phyloP scores from a whole-genome alignment of 768 basidiomycete species.

The Pulveroboletus sp. region DNA sequence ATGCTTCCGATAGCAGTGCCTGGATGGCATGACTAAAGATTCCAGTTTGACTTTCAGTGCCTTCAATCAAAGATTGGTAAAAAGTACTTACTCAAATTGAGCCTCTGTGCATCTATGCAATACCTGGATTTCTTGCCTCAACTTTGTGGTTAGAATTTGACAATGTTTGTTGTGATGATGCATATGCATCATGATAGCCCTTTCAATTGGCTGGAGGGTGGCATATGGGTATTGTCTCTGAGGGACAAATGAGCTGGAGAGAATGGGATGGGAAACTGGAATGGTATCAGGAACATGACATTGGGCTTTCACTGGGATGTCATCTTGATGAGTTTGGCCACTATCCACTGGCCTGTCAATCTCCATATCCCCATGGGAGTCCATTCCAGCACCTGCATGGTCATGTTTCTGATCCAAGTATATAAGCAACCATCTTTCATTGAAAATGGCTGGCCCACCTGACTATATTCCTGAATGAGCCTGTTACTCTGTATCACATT shows the following conservation, averaged over 20 bases:
- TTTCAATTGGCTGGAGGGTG: constrained; percentile 16
- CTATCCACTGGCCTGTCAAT: not conserved
- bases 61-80: not conserved
- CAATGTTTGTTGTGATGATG: not conserved
- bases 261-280: not conserved
- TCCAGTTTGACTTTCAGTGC: not conserved
- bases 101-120: constrained; percentile 12
- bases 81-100: constrained; percentile 22
- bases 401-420: constrained; percentile 6
- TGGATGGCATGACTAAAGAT: constrained; percentile 19
- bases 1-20: constrained; percentile 25
- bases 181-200: constrained; percentile 19
- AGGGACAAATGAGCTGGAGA: constrained; percentile 20
- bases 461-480: constrained; percentile 2
- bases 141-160: constrained; percentile 9
- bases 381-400: not conserved
- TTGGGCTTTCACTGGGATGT: not conserved
- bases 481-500: constrained; percentile 18
- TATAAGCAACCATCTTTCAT: not conserved
- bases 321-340: not conserved
- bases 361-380: not conserved
- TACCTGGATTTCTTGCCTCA: constrained; percentile 12
- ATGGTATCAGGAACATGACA: not conserved
- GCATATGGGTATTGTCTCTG: constrained; percentile 18
- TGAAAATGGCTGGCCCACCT: constrained; percentile 6